These are phyloP conservation scores for Basidiobolus meristosporus DNA, from an alignment of 371 early-diverging fungal genomes.

Conservation along the genomic window DNA sequence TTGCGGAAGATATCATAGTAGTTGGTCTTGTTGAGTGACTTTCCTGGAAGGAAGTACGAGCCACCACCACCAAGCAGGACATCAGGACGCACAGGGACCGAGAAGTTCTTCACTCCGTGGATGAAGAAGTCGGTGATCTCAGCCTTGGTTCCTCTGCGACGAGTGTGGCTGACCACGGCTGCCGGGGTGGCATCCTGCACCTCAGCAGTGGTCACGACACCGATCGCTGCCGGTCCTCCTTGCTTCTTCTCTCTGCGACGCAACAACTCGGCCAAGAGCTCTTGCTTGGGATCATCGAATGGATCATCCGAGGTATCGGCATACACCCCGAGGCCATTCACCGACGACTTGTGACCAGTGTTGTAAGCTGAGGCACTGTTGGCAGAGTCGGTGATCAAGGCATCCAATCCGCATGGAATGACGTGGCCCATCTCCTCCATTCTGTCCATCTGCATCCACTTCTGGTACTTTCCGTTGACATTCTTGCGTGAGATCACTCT, in stretches of 20 bases:
- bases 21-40: constrained; percentile 25
- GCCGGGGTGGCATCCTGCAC: constrained; percentile 57
- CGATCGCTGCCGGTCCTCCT: constrained; percentile 24
- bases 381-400: constrained; percentile 55
- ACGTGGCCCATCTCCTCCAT: constrained; percentile 43
- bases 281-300: constrained; percentile 39
- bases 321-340: constrained; percentile 42
- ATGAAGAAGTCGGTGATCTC: constrained; percentile 42
- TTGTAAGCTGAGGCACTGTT: constrained; percentile 53
- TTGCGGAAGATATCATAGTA: constrained; percentile 25
- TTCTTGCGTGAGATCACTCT: constrained; percentile 28
- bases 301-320: constrained; percentile 25
- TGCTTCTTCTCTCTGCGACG: constrained; percentile 44
- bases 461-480: constrained; percentile 28
- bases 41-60: constrained; percentile 25
- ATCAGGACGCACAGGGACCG: constrained; percentile 33
- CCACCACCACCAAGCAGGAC: constrained; percentile 50
- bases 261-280: constrained; percentile 41
- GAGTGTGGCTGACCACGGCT: constrained; percentile 41
- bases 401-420: constrained; percentile 47
- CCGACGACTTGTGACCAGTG: constrained; percentile 40
- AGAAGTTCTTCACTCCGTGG: constrained; percentile 22
- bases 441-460: constrained; percentile 34
- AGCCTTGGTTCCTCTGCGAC: constrained; percentile 20
- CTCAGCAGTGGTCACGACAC: constrained; percentile 50